Conservation (phyloP, 23 red algal genomes). For the Gracilaria domingensis region DNA sequence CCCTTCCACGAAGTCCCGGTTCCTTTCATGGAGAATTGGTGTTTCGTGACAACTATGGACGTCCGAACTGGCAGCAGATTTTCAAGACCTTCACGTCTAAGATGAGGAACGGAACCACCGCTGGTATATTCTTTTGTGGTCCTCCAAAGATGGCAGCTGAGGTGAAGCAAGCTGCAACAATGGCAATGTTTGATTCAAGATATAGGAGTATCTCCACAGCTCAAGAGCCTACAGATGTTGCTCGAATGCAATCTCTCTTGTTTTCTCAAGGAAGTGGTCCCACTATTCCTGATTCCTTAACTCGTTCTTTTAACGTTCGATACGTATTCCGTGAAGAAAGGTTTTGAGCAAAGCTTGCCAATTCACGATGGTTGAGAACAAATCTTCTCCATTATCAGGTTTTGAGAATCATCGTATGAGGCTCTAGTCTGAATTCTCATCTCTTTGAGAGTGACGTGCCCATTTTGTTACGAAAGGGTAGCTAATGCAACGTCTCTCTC, state of each 20-base stretch:
- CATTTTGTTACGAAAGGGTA: no score
- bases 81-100: constrained; percentile 28
- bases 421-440: no score
- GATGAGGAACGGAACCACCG: constrained; percentile 46
- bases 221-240: not conserved
- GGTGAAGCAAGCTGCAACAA: constrained; percentile 40
- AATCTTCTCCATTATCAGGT: no score
- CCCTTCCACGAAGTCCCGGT: not conserved
- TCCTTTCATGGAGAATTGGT: constrained; percentile 7
- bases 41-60: constrained; percentile 22
- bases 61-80: constrained; percentile 35
- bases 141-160: constrained; percentile 49
- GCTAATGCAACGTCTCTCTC: not conserved
- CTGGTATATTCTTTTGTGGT: constrained; percentile 68
- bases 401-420: no score
- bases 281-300: constrained; percentile 17
- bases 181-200: constrained; percentile 43
- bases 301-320: constrained; percentile 40
- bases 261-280: constrained; percentile 12
- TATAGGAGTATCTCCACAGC: constrained; percentile 26
- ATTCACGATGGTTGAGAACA: not conserved
- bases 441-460: no score
- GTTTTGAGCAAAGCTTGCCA: not conserved
- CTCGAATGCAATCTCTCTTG: constrained; percentile 23
- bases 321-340: constrained; percentile 44